Percentiles rank a stretch among this genome's conserved stretches.
Evolutionary conservation across 768 basidiomycete species (phyloP).

Genomic region (Amanita subjunquillea): DNA sequence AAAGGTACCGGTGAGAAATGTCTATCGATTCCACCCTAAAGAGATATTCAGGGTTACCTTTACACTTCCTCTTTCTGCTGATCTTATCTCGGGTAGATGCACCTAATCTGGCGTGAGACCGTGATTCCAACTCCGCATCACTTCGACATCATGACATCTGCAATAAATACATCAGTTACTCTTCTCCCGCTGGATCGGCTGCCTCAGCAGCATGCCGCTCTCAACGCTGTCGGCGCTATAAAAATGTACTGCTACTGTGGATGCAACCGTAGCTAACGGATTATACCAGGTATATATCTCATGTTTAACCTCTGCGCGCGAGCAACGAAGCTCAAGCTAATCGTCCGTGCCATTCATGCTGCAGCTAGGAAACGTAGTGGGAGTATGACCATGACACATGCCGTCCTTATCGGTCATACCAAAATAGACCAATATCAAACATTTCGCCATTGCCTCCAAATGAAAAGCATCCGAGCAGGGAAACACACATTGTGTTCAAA

Average conservation of each 20-base stretch:
- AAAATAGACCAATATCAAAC: not conserved
- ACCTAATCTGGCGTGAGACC: not conserved
- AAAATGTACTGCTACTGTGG: not conserved
- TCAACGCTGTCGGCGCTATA: not conserved
- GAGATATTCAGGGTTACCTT: not conserved
- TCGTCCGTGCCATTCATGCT: not conserved
- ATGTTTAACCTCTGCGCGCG: not conserved
- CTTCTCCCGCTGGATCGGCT: not conserved
- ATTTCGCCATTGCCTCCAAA: not conserved
- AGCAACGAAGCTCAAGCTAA: not conserved
- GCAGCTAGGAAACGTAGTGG: not conserved
- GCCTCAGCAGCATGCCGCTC: not conserved
- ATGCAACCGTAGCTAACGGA: not conserved
- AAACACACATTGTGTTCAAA: not conserved
- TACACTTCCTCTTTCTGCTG: not conserved
- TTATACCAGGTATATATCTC: not conserved
- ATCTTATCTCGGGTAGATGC: not conserved
- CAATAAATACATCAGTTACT: not conserved
- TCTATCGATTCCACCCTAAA: not conserved
- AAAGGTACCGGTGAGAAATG: not conserved
- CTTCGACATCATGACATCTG: not conserved
- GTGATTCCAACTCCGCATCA: not conserved
- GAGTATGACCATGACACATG: not conserved
- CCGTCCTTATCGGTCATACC: not conserved
- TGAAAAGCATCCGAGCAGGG: not conserved